Base-by-base conservation (phyloP, 805 yeast species). In the Myxozyma lipomycoides region DNA sequence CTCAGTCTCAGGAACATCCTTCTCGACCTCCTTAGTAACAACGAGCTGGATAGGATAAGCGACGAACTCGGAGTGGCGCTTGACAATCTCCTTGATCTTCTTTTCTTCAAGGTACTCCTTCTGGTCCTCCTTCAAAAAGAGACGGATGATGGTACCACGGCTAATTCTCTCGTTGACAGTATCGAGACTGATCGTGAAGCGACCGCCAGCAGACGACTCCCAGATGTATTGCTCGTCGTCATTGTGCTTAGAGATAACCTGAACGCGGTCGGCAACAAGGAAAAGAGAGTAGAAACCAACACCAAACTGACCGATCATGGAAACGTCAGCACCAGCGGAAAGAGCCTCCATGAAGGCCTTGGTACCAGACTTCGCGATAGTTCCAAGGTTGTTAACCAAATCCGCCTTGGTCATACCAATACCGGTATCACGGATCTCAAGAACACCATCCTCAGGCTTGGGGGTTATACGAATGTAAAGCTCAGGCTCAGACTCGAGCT, bases 271-370 rank as follows among this genome's bases (percentile, higher is more conserved):
- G 66, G 98, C 98, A 70, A 93, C 98, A 78, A 93, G 82, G 86
- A 93, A 93, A 63, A 91, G 79, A 49, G 99, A 93, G 84, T 93
- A 93, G 91, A 93, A 93, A 83, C 99, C 99, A 66, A 93, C 98
- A 89, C 99, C 99, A 79, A 93, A 93, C 78, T 93, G 98, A 82
- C 99, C 99, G 77, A 93, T 93, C 98, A 93, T 93, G 61, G 98
- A 90, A 59, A 93, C 97, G 73, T 93, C 99, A 57, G 99, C 98
- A 77, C 98, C 98, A 61, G 97, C 98, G 62, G 95, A 84, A 62
- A 95, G 80, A 62, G 98, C 98, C 78, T 93, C 98, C 98, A 93
- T 93, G 75, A 93, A 93, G 64, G 95, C 88, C 79, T 93, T 93
- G 66, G 99, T 93, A 78, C 99, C 99, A 62, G 99, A 93, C 78